These are phyloP conservation scores for Solanum pennellii DNA, from an alignment of 257 asterid species.

Conservation along the genomic window DNA sequence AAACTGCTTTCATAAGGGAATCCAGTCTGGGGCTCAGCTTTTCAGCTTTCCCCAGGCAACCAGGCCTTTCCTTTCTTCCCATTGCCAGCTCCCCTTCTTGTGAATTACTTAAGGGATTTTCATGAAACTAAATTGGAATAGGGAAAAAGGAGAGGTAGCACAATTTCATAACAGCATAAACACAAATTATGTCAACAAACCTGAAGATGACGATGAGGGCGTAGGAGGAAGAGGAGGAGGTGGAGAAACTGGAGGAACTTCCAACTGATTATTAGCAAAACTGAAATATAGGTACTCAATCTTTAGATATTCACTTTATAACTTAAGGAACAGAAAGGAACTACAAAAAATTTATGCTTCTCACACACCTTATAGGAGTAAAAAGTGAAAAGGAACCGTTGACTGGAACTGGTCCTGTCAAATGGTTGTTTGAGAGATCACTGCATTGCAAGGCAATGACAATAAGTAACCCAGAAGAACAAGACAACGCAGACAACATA, in stretches of 20 bases:
- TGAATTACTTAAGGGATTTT: background rate
- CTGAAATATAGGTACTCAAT: constrained; percentile 26
- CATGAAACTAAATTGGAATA: background rate
- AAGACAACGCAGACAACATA: background rate
- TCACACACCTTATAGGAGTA: constrained; percentile 2
- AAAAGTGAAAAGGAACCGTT: constrained; percentile 55
- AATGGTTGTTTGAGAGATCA: constrained; percentile 75
- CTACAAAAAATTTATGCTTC: background rate
- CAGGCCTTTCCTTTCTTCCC: background rate
- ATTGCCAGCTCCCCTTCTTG: background rate
- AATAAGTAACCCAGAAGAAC: background rate
- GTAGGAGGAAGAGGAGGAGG: constrained; percentile 61
- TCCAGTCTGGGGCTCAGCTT: background rate
- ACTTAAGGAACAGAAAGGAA: constrained; percentile 1
- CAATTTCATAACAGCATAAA: background rate
- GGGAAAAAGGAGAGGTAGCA: background rate
- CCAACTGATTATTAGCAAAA: constrained; percentile 51
- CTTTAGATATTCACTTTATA: constrained; percentile 14
- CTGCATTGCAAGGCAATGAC: constrained; percentile 36
- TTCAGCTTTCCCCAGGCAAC: background rate
- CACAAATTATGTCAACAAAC: constrained; percentile 11
- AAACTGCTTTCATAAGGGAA: background rate
- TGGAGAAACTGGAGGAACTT: constrained; percentile 46
- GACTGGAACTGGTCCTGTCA: constrained; percentile 60
- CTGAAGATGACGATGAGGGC: constrained; percentile 39